Conservation (phyloP, 2,329 filamentous ascomycete species). For the Colletotrichum sp. region DNA sequence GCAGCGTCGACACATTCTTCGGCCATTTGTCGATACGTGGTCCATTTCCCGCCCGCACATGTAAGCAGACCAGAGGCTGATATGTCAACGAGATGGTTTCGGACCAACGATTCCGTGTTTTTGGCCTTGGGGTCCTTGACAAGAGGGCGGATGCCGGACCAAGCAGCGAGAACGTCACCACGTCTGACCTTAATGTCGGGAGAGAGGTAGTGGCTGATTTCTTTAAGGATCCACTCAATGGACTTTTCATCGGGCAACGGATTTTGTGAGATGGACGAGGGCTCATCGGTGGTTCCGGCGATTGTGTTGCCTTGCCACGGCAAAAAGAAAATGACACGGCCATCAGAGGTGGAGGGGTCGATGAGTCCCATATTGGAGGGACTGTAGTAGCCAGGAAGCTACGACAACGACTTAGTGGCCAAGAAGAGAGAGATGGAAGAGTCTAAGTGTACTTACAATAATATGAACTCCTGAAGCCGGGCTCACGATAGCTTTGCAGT, state of each 20-base stretch:
- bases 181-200: constrained; percentile 86
- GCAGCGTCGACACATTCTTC: constrained; percentile 88
- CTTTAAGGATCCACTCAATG: constrained; percentile 86
- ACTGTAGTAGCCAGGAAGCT: constrained; percentile 82
- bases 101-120: constrained; percentile 86
- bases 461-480: constrained; percentile 87
- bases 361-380: constrained; percentile 87
- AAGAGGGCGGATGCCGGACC: constrained; percentile 86
- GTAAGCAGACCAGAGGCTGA: constrained; percentile 83
- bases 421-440: neutral
- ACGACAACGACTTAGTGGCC: neutral
- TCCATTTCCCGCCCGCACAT: constrained; percentile 91
- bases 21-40: constrained; percentile 91
- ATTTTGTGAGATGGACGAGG: constrained; percentile 73
- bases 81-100: constrained; percentile 83
- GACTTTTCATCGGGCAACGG: constrained; percentile 82
- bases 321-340: constrained; percentile 90
- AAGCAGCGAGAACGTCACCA: constrained; percentile 87
- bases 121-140: constrained; percentile 86
- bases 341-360: constrained; percentile 85
- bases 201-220: constrained; percentile 81
- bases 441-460: constrained; percentile 44
- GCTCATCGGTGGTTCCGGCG: constrained; percentile 84
- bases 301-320: constrained; percentile 95
- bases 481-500: constrained; percentile 78